Conservation (phyloP, 306 rosid genomes). For the Mimosa pudica region DNA sequence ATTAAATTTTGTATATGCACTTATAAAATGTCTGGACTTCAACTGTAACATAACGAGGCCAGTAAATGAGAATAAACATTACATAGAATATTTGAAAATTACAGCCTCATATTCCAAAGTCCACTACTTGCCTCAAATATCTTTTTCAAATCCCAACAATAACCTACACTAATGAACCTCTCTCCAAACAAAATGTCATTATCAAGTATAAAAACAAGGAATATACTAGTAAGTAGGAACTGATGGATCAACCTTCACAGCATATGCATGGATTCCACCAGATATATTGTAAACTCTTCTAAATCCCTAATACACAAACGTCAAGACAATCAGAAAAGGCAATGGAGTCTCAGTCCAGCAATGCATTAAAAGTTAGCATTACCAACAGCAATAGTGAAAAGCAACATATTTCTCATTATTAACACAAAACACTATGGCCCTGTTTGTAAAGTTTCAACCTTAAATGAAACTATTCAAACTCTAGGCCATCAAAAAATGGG, state of each 20-base stretch:
- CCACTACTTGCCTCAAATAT: conserved; percentile 19
- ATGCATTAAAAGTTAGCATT: not conserved
- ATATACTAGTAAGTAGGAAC: conserved; percentile 76
- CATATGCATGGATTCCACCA: conserved; percentile 92
- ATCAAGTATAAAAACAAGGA: conserved; percentile 14
- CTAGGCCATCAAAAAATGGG: not conserved
- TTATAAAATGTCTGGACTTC: not conserved
- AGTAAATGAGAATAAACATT: not conserved
- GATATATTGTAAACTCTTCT: conserved; percentile 72
- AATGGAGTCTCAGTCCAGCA: not conserved
- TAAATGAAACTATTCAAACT: not conserved
- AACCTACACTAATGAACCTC: not conserved
- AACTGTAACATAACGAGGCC: not conserved
- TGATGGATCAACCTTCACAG: conserved; percentile 72
- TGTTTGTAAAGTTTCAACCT: not conserved
- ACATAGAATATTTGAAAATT: not conserved
- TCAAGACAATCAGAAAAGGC: conserved; percentile 16
- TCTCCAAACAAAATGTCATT: conserved; percentile 24
- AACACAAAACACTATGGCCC: not conserved
- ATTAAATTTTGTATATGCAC: not conserved
- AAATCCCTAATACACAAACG: conserved; percentile 67
- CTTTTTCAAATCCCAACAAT: not conserved
- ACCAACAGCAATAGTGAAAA: not conserved
- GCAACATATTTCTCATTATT: not conserved
- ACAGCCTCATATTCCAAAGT: conserved; percentile 17